Evolutionary conservation across 2,329 filamentous ascomycete species (phyloP), one percentile per base, ranked within the genome.

Genomic region (Penicillium brevicompactum): DNA sequence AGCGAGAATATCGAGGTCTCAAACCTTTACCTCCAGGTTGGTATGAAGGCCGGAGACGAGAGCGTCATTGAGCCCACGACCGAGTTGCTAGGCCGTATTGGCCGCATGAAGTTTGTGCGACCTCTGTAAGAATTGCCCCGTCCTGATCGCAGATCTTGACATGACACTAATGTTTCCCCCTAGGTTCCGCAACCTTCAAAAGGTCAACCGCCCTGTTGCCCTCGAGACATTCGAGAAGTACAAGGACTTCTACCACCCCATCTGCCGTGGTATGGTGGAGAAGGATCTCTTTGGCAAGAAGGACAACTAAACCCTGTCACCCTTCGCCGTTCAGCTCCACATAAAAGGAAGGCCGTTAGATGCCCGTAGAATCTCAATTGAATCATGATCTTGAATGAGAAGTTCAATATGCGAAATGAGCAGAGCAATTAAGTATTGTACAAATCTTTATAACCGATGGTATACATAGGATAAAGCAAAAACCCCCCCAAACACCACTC

Each of bases 71-170:
- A 84, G 56, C 87, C 87, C 1, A 85, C 91, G 0, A 86, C 88
- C 1, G 84, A 90, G 55, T 79, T 97, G 52, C 79, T 97, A 38
- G 90, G 90, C 31, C 82, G 82, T 49, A 92, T 97, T 22, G 94
- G 94, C 11, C 82, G 94, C 54, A 97, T 99, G 94, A 97, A 97
- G 83, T 97, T 93, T 74, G 93, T 97, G 56, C 82, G 93, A 46
- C 91, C 93, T 21, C 76, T 97, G 68, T 97, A 71, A 69, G 73
- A 34, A 62, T 38, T 5, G 3, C 22, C 22, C 43, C 30, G 21
- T 9, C 18, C 42, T 18, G 18, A 18, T n/a, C n/a, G 6, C 6
- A 42, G 14, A 22, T 24, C 4, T 7, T 9, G 11, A 30, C 18
- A 24, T 18, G 32, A 42, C 9, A 48, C 63, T 68, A 57, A 70